Conservation (phyloP, 139 green algal species). For the Nannochloris sp. region DNA sequence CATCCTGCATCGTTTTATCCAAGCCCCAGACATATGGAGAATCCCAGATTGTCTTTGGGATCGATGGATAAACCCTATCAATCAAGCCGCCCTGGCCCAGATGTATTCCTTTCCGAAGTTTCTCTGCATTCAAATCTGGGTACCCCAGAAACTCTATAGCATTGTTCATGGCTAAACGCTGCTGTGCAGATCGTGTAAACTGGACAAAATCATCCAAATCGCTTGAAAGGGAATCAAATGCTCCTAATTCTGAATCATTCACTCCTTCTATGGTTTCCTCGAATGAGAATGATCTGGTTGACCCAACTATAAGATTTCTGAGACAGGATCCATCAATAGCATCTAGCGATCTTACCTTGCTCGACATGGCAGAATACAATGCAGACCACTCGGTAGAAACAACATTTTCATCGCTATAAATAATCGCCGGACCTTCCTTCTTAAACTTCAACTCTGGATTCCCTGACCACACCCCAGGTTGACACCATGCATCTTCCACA, state of each 20-base stretch:
- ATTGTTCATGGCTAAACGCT: conserved; percentile 9
- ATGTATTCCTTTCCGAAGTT: conserved; percentile 4
- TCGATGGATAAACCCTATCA: background rate
- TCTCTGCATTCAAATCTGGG: background rate
- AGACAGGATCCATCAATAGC: conserved; percentile 15
- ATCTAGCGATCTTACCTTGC: background rate
- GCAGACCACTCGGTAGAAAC: conserved; percentile 6
- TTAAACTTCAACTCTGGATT: background rate
- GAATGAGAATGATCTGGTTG: background rate
- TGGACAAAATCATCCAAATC: conserved; percentile 6
- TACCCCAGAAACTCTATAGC: conserved; percentile 12
- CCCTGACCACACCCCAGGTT: background rate
- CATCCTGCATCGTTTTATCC: background rate
- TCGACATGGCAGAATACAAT: conserved; percentile 5
- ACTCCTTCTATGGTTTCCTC: background rate
- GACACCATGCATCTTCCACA: conserved; percentile 2
- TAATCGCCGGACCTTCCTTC: background rate
- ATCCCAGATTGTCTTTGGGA: background rate
- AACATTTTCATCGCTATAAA: conserved; percentile 5
- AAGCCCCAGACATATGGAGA: background rate
- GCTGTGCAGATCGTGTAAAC: conserved; percentile 1
- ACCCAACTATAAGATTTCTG: conserved; percentile 19
- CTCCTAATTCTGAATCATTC: background rate
- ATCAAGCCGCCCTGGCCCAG: conserved; percentile 5
- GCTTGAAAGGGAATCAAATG: background rate